Base-by-base conservation (phyloP, 352 stramenopile species). In the Phytophthora ramorum region DNA sequence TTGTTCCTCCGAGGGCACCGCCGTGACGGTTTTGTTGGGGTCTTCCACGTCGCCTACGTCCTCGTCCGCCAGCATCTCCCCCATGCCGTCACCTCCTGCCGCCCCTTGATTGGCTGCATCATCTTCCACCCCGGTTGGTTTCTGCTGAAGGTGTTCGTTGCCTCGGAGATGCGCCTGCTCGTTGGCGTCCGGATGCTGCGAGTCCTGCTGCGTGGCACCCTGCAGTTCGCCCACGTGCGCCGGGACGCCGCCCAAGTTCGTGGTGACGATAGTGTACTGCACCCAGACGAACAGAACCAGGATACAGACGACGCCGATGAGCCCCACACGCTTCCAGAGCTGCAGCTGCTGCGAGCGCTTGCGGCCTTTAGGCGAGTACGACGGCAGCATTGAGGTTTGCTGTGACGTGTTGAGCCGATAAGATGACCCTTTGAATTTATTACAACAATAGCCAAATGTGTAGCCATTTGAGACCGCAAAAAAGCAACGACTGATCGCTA, bases 51-150 rank as follows among this genome's bases (percentile, higher is more conserved):
- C 90, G 83, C 97, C 80, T 94, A 99, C 93, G 99, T 99, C 79
- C 85, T 97, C 71, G 96, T 99, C 66, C 97, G 97, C 82, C 97
- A 97, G 75, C 96, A 99, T 86, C 78, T 99, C 53, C 91, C 99
- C 34, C n/a, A 48, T 28, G 5, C 22, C 45, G 12, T 41, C 58
- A 3, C 49, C 49, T 49, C 22, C 41, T n/a, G 10, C 54, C 44
- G 62, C 20, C 3, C 19, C 41, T 6, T 48, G 17, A 43, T 53
- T 61, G 13, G 9, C 50, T 35, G 32, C 51, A 41, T 63, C 43
- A 1, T 10, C 53, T 12, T 71, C n/a, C 17, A 20, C 43, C 1
- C 5, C 16, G 22, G 9, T 19, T 7, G 20, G 30, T 7, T 63
- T 30, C 32, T 30, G 10, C 20, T 7, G n/a, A n/a, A 19, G 46